Percentiles rank a stretch among this genome's conserved stretches.
Evolutionary conservation across 805 yeast genomes (phyloP).

Genomic region (Candida peoriensis): DNA sequence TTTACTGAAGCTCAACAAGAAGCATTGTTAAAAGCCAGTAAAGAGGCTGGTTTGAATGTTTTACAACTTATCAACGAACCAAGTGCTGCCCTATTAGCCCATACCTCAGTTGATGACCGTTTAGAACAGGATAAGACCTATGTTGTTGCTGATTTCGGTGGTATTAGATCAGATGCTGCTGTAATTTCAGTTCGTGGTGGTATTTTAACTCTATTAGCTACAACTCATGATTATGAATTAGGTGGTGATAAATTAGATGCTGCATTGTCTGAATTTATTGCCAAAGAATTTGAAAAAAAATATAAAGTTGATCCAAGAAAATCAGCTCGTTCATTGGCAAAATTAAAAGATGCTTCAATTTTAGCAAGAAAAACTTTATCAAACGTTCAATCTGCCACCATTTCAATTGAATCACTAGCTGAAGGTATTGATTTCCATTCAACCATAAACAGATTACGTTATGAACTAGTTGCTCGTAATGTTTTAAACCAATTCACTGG

Average conservation of each 20-base stretch:
- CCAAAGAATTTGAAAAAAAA: constrained; percentile 92
- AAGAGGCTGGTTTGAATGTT: constrained; percentile 70
- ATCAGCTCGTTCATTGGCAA: constrained; percentile 82
- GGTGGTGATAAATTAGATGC: constrained; percentile 89
- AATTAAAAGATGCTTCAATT: constrained; percentile 77
- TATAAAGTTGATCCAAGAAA: constrained; percentile 72
- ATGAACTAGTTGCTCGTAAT: constrained; percentile 78
- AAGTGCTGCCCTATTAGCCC: constrained; percentile 84
- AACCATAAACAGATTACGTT: constrained; percentile 89
- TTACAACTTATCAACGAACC: constrained; percentile 91
- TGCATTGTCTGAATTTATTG: constrained; percentile 75
- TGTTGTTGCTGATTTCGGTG: constrained; percentile 96
- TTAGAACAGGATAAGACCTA: constrained; percentile 60
- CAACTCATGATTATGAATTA: constrained; percentile 72
- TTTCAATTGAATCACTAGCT: constrained; percentile 91
- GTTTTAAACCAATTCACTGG: constrained; percentile 70
- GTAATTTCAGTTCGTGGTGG: constrained; percentile 93
- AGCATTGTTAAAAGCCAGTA: constrained; percentile 56
- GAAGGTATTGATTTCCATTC: constrained; percentile 94
- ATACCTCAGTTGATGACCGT: constrained; percentile 40
- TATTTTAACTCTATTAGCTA: constrained; percentile 79
- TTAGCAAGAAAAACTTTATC: constrained; percentile 87
- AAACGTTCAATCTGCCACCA: constrained; percentile 81
- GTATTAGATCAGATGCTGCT: constrained; percentile 92
- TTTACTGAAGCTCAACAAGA: constrained; percentile 70